These are phyloP conservation scores for Metschnikowia cubensis DNA, from an alignment of 805 yeast species.

Conservation along the genomic window DNA sequence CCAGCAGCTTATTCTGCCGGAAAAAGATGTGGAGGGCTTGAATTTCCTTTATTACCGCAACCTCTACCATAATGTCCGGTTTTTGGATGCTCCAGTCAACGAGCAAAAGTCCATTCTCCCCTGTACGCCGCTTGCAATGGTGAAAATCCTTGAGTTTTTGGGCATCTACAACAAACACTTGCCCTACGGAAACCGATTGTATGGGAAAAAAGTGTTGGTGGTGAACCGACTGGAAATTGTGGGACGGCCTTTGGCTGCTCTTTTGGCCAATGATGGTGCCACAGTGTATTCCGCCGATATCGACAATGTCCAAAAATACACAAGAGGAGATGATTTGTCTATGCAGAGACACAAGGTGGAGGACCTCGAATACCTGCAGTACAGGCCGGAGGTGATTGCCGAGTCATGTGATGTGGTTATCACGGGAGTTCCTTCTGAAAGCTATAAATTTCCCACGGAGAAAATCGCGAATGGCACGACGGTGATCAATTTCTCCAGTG, in stretches of 20 bases:
- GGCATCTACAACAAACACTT: slow-evolving; percentile 80
- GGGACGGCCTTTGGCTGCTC: slow-evolving; percentile 94
- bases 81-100: slow-evolving; percentile 62
- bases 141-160: slow-evolving; percentile 85
- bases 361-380: slow-evolving; percentile 45
- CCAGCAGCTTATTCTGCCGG: slow-evolving; percentile 87
- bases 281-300: slow-evolving; percentile 89
- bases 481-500: slow-evolving; percentile 84
- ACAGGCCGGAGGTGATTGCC: slow-evolving; percentile 60
- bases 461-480: slow-evolving; percentile 83
- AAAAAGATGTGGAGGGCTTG: slow-evolving; percentile 95
- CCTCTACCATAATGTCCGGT: slow-evolving; percentile 90
- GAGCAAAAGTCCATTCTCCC: slow-evolving; percentile 83
- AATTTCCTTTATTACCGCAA: slow-evolving; percentile 89
- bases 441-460: slow-evolving; percentile 82
- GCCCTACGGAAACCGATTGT: slow-evolving; percentile 86
- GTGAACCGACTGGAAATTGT: slow-evolving; percentile 96
- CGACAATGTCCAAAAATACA: slow-evolving; percentile 82
- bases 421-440: slow-evolving; percentile 88
- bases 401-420: slow-evolving; percentile 83
- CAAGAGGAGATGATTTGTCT: slow-evolving; percentile 88
- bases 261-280: slow-evolving; percentile 96
- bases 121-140: slow-evolving; percentile 94
- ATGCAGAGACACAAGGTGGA: slow-evolving; percentile 76
- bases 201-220: slow-evolving; percentile 87